A percentile compares a stretch with the other conserved stretches of the same genome.
Conservation (phyloP, 257 asterid species). For the Knoxia roxburghii region DNA sequence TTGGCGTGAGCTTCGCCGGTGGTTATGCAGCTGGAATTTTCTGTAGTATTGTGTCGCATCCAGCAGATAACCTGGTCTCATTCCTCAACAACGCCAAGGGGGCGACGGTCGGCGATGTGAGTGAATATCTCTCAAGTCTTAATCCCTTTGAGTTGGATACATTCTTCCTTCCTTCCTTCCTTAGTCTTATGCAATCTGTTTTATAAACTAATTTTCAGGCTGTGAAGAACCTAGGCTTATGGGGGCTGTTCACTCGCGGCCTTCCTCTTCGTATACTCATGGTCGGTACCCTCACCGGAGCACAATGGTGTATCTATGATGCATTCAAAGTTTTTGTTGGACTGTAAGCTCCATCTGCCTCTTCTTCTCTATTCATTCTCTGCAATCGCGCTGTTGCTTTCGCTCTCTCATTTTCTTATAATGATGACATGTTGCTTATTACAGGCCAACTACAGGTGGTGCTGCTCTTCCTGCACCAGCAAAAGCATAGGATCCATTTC, state of each 20-base stretch:
- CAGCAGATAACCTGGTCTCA: slow-evolving; percentile 82
- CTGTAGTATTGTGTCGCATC: slow-evolving; percentile 72
- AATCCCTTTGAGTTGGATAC: too few species aligned
- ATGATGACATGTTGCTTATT: slow-evolving; percentile 9
- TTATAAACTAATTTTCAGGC: slow-evolving; percentile 32
- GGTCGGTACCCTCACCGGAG: slow-evolving; percentile 63
- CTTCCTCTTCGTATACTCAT: slow-evolving; percentile 62
- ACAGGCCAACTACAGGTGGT: slow-evolving; percentile 88
- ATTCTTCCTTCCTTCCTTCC: too few species aligned
- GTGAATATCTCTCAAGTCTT: slow-evolving; percentile 18
- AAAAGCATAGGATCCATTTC: slow-evolving; percentile 3
- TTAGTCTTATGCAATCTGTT: too few species aligned
- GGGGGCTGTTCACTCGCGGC: slow-evolving; percentile 35
- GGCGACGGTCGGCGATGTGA: slow-evolving; percentile 66
- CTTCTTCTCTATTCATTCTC: not conserved
- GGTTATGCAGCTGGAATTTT: slow-evolving; percentile 73
- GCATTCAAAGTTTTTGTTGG: slow-evolving; percentile 67
- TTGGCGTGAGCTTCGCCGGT: slow-evolving; percentile 74
- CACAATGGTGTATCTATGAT: slow-evolving; percentile 80
- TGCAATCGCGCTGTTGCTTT: too few species aligned
- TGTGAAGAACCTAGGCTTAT: slow-evolving; percentile 29
- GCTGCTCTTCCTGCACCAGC: slow-evolving; percentile 37
- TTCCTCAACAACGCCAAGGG: slow-evolving; percentile 88
- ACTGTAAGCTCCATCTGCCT: slow-evolving; percentile 42
- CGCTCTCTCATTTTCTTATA: too few species aligned